Evolutionary conservation across 2,329 filamentous ascomycete species (phyloP).

Genomic region (Chrysosporium keratinophilum): DNA sequence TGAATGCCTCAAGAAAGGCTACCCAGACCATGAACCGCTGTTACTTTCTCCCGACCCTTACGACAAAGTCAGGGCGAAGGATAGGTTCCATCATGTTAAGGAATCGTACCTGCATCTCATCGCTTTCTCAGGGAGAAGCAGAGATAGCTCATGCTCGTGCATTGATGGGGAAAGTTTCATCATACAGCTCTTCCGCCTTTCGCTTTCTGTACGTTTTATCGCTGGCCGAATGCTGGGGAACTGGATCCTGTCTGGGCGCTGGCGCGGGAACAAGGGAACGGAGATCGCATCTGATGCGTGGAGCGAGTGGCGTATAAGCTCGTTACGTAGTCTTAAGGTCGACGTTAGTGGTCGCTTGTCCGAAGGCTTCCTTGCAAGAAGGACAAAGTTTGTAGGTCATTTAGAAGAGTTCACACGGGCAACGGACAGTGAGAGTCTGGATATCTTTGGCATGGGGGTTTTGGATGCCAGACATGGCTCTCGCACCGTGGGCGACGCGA

Average conservation of each 20-base stretch:
- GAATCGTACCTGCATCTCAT: constrained; percentile 61
- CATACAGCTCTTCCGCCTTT: too few relatives aligned
- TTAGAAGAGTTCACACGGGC: constrained; percentile 52
- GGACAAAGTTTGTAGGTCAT: constrained; percentile 49
- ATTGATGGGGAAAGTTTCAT: too few relatives aligned
- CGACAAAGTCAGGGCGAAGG: constrained; percentile 55
- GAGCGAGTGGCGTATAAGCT: too few relatives aligned
- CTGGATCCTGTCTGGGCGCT: too few relatives aligned
- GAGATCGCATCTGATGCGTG: too few relatives aligned
- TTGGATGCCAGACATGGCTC: constrained; percentile 57
- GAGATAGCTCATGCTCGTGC: constrained; percentile 39
- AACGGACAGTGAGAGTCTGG: constrained; percentile 54
- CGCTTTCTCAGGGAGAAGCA: constrained; percentile 40
- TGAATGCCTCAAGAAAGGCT: constrained; percentile 67
- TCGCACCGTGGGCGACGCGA: constrained; percentile 63
- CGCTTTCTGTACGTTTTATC: too few relatives aligned
- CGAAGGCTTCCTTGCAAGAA: too few relatives aligned
- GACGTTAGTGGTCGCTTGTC: too few relatives aligned
- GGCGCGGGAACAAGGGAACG: too few relatives aligned
- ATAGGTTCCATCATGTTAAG: constrained; percentile 58
- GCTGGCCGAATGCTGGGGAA: too few relatives aligned
- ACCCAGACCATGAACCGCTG: constrained; percentile 40
- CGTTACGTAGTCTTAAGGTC: too few relatives aligned
- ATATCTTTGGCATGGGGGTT: constrained; percentile 55
- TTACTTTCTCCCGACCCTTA: constrained; percentile 55